A percentile compares a stretch with the other conserved stretches of the same genome.
phyloP scores from a whole-genome alignment of 2,329 filamentous ascomycete genomes.

The Penicillium freii region DNA sequence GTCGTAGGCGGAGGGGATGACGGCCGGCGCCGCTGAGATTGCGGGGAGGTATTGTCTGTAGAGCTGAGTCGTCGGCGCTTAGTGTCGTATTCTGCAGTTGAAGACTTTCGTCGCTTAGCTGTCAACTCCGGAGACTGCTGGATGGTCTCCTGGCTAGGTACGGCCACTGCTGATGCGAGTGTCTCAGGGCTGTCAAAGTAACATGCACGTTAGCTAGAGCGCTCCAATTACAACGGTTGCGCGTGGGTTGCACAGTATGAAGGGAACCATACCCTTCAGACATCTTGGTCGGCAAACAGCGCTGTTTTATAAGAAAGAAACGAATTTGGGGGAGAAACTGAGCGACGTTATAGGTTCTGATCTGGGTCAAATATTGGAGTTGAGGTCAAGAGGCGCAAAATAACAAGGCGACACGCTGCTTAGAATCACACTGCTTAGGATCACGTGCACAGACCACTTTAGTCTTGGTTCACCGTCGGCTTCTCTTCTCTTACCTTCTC shows the following conservation, averaged over 20 bases:
- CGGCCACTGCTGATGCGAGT: conserved; percentile 55
- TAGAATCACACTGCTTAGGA: conserved; percentile 11
- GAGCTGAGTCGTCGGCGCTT: conserved; percentile 55
- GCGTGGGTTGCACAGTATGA: background rate
- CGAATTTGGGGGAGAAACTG: background rate
- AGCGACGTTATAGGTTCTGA: background rate
- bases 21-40: conserved; percentile 24
- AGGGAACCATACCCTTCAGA: conserved; percentile 26
- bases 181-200: conserved; percentile 18
- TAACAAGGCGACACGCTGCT: background rate
- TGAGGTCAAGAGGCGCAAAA: background rate
- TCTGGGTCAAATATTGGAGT: background rate
- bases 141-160: conserved; percentile 46
- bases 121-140: conserved; percentile 33
- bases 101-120: conserved; percentile 56
- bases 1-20: conserved; percentile 21
- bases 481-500: background rate
- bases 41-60: conserved; percentile 27
- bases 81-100: conserved; percentile 47
- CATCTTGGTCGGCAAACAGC: background rate
- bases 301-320: background rate
- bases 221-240: conserved; percentile 4
- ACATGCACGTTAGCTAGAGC: conserved; percentile 6
- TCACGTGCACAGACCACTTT: conserved; percentile 28
- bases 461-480: background rate